Evolutionary conservation across 2,329 filamentous ascomycete genomes (phyloP).

Genomic region (Ceratocystis ficicola): DNA sequence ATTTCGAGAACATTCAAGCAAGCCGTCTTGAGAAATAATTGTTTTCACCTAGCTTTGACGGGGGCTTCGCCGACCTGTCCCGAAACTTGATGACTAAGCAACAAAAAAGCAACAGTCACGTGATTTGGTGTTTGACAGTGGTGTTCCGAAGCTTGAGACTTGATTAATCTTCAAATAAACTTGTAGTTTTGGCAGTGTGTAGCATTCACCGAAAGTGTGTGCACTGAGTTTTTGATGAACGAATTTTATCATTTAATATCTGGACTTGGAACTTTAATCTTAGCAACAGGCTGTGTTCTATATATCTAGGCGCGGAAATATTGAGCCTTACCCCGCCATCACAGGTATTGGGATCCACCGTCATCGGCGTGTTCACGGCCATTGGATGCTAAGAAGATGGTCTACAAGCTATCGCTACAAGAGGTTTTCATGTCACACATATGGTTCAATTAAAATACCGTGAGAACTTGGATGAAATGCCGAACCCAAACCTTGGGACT

Average conservation of each 20-base stretch:
- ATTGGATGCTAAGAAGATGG: neutral
- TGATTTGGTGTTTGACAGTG: neutral
- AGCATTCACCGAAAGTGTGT: neutral
- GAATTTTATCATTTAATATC: neutral
- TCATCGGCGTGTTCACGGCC: neutral
- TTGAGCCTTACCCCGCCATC: slow-evolving; percentile 7
- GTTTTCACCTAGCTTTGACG: slow-evolving; percentile 21
- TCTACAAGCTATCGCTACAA: neutral
- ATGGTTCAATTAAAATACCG: too few relatives aligned
- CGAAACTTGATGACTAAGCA: slow-evolving; percentile 21
- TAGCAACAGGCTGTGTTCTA: too few relatives aligned
- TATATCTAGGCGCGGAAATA: neutral
- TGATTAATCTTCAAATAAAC: neutral
- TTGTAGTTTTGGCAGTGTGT: too few relatives aligned
- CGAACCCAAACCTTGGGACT: neutral
- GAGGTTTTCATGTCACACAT: too few relatives aligned
- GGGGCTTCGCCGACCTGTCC: slow-evolving; percentile 20
- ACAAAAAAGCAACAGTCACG: neutral
- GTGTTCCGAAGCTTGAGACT: neutral
- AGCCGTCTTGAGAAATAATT: slow-evolving; percentile 17
- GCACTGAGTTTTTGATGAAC: too few relatives aligned
- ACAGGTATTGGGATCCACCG: neutral
- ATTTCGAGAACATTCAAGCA: slow-evolving; percentile 14
- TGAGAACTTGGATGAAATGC: too few relatives aligned
- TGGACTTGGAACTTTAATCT: too few relatives aligned